Conservation (phyloP, 805 yeast species). For the Spathaspora passalidarum region DNA sequence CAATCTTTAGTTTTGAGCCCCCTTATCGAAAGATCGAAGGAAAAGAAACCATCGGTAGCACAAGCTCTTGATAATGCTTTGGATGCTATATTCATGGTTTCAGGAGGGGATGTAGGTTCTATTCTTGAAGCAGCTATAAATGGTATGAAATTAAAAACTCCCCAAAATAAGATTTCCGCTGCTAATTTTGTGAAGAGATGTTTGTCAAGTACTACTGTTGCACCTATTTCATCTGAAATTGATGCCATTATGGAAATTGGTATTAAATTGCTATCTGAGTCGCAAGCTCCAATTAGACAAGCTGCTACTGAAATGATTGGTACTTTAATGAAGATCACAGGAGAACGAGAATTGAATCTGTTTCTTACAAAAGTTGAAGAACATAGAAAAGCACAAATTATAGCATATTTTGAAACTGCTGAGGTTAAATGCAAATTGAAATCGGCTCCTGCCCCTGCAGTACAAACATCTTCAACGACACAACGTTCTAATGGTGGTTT, state of each 20-base stretch:
- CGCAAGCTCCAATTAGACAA: conserved; percentile 79
- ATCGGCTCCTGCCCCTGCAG: conserved; percentile 6
- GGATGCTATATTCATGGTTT: conserved; percentile 55
- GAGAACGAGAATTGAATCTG: conserved; percentile 61
- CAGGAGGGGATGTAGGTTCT: conserved; percentile 43
- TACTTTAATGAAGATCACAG: conserved; percentile 76
- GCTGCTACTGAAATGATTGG: conserved; percentile 79
- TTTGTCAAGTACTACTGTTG: conserved; percentile 44
- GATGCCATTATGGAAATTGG: conserved; percentile 55
- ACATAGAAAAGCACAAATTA: conserved; percentile 64
- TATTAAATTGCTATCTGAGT: conserved; percentile 69
- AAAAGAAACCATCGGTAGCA: conserved; percentile 75
- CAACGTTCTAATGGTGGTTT: conserved; percentile 6
- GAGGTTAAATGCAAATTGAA: conserved; percentile 37
- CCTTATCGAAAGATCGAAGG: conserved; percentile 79
- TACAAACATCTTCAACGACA: conserved; percentile 9
- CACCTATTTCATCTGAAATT: conserved; percentile 54
- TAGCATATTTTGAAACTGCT: conserved; percentile 53
- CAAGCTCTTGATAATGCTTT: conserved; percentile 68
- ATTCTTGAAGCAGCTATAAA: conserved; percentile 58
- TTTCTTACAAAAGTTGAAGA: conserved; percentile 73
- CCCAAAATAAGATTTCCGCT: conserved; percentile 75
- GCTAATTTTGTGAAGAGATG: conserved; percentile 63
- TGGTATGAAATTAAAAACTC: conserved; percentile 73
- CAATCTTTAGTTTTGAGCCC: conserved; percentile 52